Evolutionary conservation across 768 basidiomycete genomes (phyloP), one percentile per base, ranked within the genome.

Genomic region (Agaricus bisporus): DNA sequence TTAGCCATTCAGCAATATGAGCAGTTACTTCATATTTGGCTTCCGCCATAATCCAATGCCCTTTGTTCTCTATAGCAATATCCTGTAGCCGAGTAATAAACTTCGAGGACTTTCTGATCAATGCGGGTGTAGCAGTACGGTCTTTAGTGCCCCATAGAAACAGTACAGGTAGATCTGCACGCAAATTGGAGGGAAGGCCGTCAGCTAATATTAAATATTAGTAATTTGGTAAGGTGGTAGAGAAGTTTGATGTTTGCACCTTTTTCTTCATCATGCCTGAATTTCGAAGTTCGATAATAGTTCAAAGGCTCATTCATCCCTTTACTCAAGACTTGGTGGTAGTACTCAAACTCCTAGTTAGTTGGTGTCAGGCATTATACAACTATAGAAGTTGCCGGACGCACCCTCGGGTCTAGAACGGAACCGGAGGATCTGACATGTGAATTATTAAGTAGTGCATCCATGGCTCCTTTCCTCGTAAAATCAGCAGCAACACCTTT

Each of bases 251-350:
- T 20, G 18, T 20, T 51, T 60, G 12, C 60, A 78, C 75, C 72
- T 42, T 63, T 54, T 62, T 90, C 86, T 65, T 91, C 89, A 15
- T 88, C 79, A 62, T 77, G 79, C n/a, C 86, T 78, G 55, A 72
- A 55, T 55, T 74, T 73, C 11, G 70, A 64, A 1, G 85, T 88
- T 29, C 87, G 79, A 58, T 90, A 91, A 63, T 88, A 91, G 54
- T 85, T 86, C n/a, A 89, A 65, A 3, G 88, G 86, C 2, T 86
- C 87, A 17, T 73, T 71, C 80, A 91, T 81, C 15, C 77, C 78
- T 49, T 74, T 70, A 22, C 66, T 58, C 17, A 80, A 73, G 52
- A 76, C 67, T 4, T 72, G 63, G 14, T 72, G 20, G 59, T 86
- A 83, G 56, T 78, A 78, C 18, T 74, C 63, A 15, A 80, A 65